Evolutionary conservation across 345 rosid species (phyloP).

Genomic region (Gossypium anomalum): DNA sequence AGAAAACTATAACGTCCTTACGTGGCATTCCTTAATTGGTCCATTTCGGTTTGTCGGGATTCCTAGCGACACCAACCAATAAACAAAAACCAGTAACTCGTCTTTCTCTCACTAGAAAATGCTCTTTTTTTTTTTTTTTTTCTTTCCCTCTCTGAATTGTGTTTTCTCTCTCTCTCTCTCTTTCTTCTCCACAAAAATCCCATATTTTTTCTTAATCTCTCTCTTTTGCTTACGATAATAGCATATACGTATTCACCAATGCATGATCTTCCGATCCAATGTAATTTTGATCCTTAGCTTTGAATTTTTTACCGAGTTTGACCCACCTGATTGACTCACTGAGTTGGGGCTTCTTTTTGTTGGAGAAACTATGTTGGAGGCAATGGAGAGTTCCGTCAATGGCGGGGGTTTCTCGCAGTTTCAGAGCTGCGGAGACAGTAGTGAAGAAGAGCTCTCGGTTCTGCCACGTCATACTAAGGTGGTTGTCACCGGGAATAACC

Average conservation of each 20-base stretch:
- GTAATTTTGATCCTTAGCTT: constrained; percentile 25
- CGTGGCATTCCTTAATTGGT: constrained; percentile 44
- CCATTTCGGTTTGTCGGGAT: constrained; percentile 39
- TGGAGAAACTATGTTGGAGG: constrained; percentile 55
- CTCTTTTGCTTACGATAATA: constrained; percentile 21
- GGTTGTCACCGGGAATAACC: constrained; percentile 91
- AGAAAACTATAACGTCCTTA: constrained; percentile 20
- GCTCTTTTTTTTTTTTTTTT: constrained; percentile 24
- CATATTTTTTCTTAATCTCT: constrained; percentile 23
- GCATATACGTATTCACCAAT: constrained; percentile 43
- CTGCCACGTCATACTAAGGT: constrained; percentile 96
- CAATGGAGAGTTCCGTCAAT: constrained; percentile 62
- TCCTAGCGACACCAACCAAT: constrained; percentile 44
- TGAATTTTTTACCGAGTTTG: constrained; percentile 12
- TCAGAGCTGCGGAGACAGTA: constrained; percentile 74
- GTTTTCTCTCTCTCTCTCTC: constrained; percentile 25
- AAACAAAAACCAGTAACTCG: constrained; percentile 40
- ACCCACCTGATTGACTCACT: background rate
- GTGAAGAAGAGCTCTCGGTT: constrained; percentile 91
- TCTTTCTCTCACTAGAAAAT: constrained; percentile 13
- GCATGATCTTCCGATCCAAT: constrained; percentile 45
- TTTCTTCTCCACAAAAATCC: constrained; percentile 29
- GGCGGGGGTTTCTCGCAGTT: constrained; percentile 71
- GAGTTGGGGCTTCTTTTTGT: constrained; percentile 9
- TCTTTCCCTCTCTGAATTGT: constrained; percentile 33